phyloP scores from a whole-genome alignment of 140 eudicot genomes.

The Anethum foeniculum region DNA sequence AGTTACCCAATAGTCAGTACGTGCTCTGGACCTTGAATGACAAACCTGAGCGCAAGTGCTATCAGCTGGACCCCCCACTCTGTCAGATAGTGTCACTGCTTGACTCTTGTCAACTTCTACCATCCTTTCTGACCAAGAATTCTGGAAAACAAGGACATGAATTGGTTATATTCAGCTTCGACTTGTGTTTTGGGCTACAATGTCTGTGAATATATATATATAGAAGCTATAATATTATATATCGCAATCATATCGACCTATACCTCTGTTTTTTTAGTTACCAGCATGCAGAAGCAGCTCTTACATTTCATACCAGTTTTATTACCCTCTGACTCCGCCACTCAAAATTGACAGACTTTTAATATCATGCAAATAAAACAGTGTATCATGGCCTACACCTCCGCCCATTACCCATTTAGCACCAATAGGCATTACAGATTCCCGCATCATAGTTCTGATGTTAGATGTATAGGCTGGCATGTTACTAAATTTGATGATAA shows the following conservation, averaged over 20 bases:
- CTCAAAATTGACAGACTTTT: background rate
- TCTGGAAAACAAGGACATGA: slow-evolving; percentile 30
- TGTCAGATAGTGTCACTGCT: slow-evolving; percentile 34
- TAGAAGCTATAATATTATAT: background rate
- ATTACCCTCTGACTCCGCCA: background rate
- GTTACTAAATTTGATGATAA: background rate
- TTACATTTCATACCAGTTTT: background rate
- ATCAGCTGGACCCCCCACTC: slow-evolving; percentile 35
- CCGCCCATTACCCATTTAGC: background rate
- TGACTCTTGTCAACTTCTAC: slow-evolving; percentile 50
- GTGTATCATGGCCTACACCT: background rate
- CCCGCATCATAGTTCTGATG: background rate
- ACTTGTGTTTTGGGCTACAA: background rate
- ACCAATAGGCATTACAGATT: background rate
- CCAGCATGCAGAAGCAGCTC: background rate
- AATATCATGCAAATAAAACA: background rate
- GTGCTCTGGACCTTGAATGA: slow-evolving; percentile 34
- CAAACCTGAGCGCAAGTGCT: slow-evolving; percentile 54
- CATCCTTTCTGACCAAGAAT: slow-evolving; percentile 61
- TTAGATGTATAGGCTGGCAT: background rate
- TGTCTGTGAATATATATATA: background rate
- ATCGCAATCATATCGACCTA: background rate
- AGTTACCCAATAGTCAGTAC: slow-evolving; percentile 22
- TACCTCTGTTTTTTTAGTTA: background rate
- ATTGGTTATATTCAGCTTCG: background rate